Base-by-base conservation (phyloP, 2,329 filamentous ascomycete species). In the Albophoma yamanashiensis region DNA sequence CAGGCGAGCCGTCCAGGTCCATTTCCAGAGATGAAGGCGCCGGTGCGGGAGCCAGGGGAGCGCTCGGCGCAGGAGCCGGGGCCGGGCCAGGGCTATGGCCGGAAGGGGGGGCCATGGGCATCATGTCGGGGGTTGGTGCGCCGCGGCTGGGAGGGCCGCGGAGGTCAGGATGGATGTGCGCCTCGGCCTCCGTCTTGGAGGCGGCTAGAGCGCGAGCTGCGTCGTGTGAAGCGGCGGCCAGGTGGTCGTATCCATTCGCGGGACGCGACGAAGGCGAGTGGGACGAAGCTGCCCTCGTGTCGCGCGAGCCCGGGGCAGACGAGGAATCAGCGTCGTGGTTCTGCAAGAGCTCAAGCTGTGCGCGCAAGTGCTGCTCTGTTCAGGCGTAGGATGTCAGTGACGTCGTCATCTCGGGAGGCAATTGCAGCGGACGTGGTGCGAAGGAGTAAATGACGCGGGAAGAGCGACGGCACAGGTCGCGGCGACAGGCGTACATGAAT, bases 91-190 rank as follows among this genome's bases (percentile, higher is more conserved):
- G 69, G 62, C 68, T 71, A 43, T 73, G 69, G 40, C 67, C 68
- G 56, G 70, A 62, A 36, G 72, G 69, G 58, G 72, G 66, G 61
- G 65, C 69, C 60, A 75, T 69, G 53, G 74, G 69, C 71, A 77
- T 76, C 74, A 77, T 76, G 53, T 63, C 68, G 56, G 71, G 63
- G 62, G 67, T 65, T 20, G 69, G 69, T 38, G 67, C 64, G 27
- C 25, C 34, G 64, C 69, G 68, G 58, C 60, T 59, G 38, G 62
- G 31, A 39, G 63, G 66, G 47, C 69, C 74, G 66, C 79, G 75
- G 53, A 81, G 71, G 59, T 80, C 77, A 25, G 79, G 79, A 61
- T 81, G 78, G 57, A 81, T 80, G 62, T 77, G 76, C 62, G 76
- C 68, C 65, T 81, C 78, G 64, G 70, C 69, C 62, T 77, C 75